phyloP scores from a whole-genome alignment of 1,284 basidiomycete species.

The Austroboletus novae-zelandiae region DNA sequence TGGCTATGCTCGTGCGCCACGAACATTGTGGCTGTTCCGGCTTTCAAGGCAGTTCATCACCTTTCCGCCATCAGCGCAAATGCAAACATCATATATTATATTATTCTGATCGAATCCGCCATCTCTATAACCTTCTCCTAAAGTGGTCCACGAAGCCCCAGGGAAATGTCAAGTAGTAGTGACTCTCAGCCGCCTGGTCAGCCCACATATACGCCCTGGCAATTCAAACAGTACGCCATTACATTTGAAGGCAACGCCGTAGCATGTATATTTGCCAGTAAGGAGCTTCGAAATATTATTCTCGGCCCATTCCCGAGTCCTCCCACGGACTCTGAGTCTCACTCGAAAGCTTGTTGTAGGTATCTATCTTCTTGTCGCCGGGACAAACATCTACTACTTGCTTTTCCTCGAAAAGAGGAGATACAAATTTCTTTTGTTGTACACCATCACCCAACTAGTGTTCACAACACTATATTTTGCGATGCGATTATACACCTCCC shows the following conservation, averaged over 20 bases:
- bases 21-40: no score
- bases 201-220: conserved; percentile 7
- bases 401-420: conserved; percentile 10
- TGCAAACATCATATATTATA: no score
- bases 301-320: no score
- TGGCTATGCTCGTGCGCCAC: no score
- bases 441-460: conserved; percentile 14
- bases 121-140: no score
- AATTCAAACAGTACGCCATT: conserved; percentile 16
- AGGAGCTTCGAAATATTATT: not conserved
- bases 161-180: no score
- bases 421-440: conserved; percentile 14
- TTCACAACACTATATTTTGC: conserved; percentile 26
- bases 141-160: no score
- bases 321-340: no score
- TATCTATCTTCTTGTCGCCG: conserved; percentile 17
- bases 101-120: no score
- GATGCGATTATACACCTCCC: conserved; percentile 13
- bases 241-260: conserved; percentile 21
- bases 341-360: conserved; percentile 6
- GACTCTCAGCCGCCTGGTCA: not conserved
- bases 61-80: no score
- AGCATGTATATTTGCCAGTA: conserved; percentile 20
- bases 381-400: conserved; percentile 10
- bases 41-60: no score